phyloP scores from a whole-genome alignment of 2,329 filamentous ascomycete species.

The Metarhizium rileyi region DNA sequence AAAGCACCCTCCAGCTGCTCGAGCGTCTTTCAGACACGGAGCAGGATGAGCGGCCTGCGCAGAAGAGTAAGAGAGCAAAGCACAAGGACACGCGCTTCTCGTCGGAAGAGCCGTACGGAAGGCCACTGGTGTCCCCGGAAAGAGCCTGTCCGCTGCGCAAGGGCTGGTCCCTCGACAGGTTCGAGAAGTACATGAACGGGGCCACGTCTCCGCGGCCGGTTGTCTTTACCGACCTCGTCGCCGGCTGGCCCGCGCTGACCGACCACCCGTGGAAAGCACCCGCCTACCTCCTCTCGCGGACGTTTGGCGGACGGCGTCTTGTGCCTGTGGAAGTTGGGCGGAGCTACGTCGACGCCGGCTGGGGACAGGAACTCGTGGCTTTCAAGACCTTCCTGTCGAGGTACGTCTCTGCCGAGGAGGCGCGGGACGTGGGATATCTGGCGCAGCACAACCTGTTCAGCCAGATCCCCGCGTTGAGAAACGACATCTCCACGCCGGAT shows the following conservation, averaged over 20 bases:
- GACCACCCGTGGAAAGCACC: slow-evolving; percentile 61
- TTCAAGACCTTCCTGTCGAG: slow-evolving; percentile 56
- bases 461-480: slow-evolving; percentile 67
- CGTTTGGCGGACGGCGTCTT: slow-evolving; percentile 65
- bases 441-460: slow-evolving; percentile 83
- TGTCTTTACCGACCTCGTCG: slow-evolving; percentile 55
- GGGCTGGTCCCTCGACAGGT: slow-evolving; percentile 44
- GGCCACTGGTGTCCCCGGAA: slow-evolving; percentile 15
- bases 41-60: slow-evolving; percentile 11
- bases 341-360: slow-evolving; percentile 77
- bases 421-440: slow-evolving; percentile 58
- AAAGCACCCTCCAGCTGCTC: slow-evolving; percentile 38
- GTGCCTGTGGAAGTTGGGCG: slow-evolving; percentile 81
- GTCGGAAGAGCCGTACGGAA: slow-evolving; percentile 17
- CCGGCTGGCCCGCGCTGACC: slow-evolving; percentile 66
- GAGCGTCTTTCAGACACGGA: slow-evolving; percentile 16
- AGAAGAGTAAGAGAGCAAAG: slow-evolving; percentile 15
- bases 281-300: slow-evolving; percentile 62
- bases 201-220: slow-evolving; percentile 45
- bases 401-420: slow-evolving; percentile 40
- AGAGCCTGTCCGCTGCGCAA: slow-evolving; percentile 19
- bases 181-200: slow-evolving; percentile 51
- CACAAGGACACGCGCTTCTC: slow-evolving; percentile 15
- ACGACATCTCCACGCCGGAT: slow-evolving; percentile 73
- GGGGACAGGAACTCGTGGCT: slow-evolving; percentile 72